Base-by-base conservation (phyloP, 1,284 basidiomycete species). In the Marasmius oreades region DNA sequence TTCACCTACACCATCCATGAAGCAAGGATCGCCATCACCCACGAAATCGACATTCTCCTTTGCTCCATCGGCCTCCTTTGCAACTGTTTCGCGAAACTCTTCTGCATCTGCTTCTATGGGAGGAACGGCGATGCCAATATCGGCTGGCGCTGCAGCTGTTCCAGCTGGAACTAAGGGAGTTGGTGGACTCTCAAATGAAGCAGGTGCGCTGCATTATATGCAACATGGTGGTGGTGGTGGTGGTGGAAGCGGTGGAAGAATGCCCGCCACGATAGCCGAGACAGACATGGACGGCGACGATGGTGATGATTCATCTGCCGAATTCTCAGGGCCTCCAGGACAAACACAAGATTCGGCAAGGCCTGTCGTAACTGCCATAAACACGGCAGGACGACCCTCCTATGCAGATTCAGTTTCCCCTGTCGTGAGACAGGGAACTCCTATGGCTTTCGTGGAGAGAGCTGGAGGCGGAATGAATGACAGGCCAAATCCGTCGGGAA, bases 171-270 rank as follows among this genome's bases (percentile, higher is more conserved):
- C 47, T 10, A 33, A 42, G 16, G 46, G 22, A 12, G 70, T 69
- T 34, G 68, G 74, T 53, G 75, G 75, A 55, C 70, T 84, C n/a
- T 73, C 77, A 53, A 76, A 79, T 58, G 84, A 86, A 60, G 79
- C 80, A 26, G 82, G 79, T 43, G 86, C 85, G 8, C 66, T 89
- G 52, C 88, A 80, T 69, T 86, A 84, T 64, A 85, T 90, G 82
- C 81, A 85, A 57, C 78, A 85, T 14, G 16, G 7, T 42, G 14
- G 39, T 42, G 39, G 39, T 42, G 20, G 39, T 14, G 48, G 76
- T 66, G 59, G 56, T 52, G 14, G 33, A 10, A 22, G 59, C 16
- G 55, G 55, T 18, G 70, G 67, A 51, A 76, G 74, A 28, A 64
- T 74, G n/a, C 77, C 73, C 46, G 73, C 76, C 28, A 76, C 73